phyloP scores from a whole-genome alignment of 805 yeast genomes.

The Sugiyamaella floridensis region DNA sequence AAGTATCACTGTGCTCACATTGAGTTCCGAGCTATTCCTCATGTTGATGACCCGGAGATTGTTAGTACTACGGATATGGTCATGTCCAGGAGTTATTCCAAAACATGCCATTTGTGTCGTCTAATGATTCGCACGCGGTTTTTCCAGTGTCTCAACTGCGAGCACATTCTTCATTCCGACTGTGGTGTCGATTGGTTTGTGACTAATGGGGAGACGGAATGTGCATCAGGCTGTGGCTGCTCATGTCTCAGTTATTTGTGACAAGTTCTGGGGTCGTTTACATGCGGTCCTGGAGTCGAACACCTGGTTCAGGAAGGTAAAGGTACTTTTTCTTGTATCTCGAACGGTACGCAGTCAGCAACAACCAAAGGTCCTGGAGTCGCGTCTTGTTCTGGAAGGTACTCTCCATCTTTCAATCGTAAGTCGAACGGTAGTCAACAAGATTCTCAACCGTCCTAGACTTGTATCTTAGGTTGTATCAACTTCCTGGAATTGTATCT shows the following conservation, averaged over 20 bases:
- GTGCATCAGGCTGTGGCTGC: conserved; percentile 87
- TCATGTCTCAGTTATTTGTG: conserved; percentile 40
- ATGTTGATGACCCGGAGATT: conserved; percentile 12
- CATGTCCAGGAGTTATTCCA: conserved; percentile 24
- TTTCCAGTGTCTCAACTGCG: conserved; percentile 65
- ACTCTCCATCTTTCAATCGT: too few relatives aligned
- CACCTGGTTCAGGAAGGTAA: too few relatives aligned
- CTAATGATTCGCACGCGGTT: conserved; percentile 52
- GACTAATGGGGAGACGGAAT: conserved; percentile 43
- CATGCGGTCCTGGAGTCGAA: too few relatives aligned
- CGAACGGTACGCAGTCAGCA: too few relatives aligned
- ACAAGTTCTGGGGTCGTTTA: too few relatives aligned
- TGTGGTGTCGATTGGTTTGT: conserved; percentile 84
- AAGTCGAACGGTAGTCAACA: too few relatives aligned
- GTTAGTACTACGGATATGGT: conserved; percentile 11
- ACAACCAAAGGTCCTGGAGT: too few relatives aligned
- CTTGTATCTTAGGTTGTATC: too few relatives aligned
- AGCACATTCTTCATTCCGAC: conserved; percentile 67
- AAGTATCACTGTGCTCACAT: conserved; percentile 25
- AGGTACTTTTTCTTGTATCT: too few relatives aligned
- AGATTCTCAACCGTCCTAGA: too few relatives aligned
- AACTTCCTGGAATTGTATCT: too few relatives aligned
- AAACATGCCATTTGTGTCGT: conserved; percentile 59
- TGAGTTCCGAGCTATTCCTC: conserved; percentile 5
- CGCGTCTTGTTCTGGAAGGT: too few relatives aligned